Conservation (phyloP, 306 rosid genomes). For the Vigna nakashimae region DNA sequence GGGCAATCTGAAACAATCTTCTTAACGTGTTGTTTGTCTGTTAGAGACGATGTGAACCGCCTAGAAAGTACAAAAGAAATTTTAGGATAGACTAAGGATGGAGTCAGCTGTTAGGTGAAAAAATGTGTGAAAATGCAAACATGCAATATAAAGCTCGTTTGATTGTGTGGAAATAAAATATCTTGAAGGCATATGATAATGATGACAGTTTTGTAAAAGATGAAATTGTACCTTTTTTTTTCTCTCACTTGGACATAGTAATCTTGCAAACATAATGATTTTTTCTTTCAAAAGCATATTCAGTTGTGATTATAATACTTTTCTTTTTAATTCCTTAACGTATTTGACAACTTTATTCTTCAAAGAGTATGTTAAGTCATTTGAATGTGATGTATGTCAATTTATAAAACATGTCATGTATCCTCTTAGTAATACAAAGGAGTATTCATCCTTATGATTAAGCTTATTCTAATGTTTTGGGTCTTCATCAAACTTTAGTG, state of each 20-base stretch:
- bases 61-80: conserved; percentile 5
- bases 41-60: background rate
- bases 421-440: too few relatives aligned
- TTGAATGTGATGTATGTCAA: too few relatives aligned
- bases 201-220: too few relatives aligned
- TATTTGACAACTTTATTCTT: too few relatives aligned
- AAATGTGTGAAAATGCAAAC: background rate
- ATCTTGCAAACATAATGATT: background rate
- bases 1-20: conserved; percentile 23
- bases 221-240: background rate
- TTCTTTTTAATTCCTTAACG: background rate
- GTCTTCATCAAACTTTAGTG: too few relatives aligned
- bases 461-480: too few relatives aligned
- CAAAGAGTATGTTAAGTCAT: too few relatives aligned
- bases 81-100: background rate
- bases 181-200: too few relatives aligned
- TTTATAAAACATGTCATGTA: too few relatives aligned
- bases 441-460: too few relatives aligned
- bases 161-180: background rate
- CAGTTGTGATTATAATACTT: background rate
- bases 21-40: background rate
- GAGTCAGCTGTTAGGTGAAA: background rate
- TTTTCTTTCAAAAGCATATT: background rate
- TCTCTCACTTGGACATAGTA: background rate
- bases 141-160: background rate